A percentile compares a stretch with the other conserved stretches of the same genome.
phyloP scores from a whole-genome alignment of 768 basidiomycete genomes.

The Filobasidium wieringae region DNA sequence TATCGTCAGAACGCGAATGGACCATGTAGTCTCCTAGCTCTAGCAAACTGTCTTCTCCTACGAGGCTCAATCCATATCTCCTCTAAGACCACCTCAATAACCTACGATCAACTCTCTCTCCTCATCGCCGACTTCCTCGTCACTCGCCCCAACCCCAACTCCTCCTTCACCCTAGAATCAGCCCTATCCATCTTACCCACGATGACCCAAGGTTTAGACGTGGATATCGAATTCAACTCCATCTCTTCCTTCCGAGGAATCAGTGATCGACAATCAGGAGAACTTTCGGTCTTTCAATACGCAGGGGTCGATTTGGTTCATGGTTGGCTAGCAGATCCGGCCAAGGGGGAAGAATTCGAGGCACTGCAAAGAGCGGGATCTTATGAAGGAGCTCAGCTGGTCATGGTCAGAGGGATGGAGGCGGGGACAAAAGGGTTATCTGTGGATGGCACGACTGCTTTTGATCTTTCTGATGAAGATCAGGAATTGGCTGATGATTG shows the following conservation, averaged over 20 bases:
- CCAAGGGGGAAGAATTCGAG: constrained; percentile 22
- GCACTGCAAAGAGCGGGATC: constrained; percentile 14
- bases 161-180: constrained; percentile 36
- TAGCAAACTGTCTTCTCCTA: constrained; percentile 79
- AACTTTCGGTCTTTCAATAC: constrained; percentile 72
- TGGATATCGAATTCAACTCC: constrained; percentile 72
- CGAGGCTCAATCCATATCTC: constrained; percentile 67
- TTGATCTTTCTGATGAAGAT: constrained; percentile 16
- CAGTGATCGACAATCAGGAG: constrained; percentile 51
- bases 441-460: constrained; percentile 22
- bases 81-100: constrained; percentile 57
- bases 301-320: constrained; percentile 71
- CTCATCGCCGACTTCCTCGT: constrained; percentile 75
- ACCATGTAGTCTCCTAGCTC: constrained; percentile 21
- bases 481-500: neutral
- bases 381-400: constrained; percentile 61
- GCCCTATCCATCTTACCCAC: constrained; percentile 64
- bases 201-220: constrained; percentile 75
- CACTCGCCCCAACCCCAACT: constrained; percentile 28
- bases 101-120: constrained; percentile 73
- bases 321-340: constrained; percentile 53
- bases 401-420: constrained; percentile 64
- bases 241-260: constrained; percentile 53
- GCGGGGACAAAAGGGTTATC: constrained; percentile 48
- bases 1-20: constrained; percentile 19